Evolutionary conservation across 495 filamentous ascomycete species (phyloP).

Genomic region (Penicillium angulare): DNA sequence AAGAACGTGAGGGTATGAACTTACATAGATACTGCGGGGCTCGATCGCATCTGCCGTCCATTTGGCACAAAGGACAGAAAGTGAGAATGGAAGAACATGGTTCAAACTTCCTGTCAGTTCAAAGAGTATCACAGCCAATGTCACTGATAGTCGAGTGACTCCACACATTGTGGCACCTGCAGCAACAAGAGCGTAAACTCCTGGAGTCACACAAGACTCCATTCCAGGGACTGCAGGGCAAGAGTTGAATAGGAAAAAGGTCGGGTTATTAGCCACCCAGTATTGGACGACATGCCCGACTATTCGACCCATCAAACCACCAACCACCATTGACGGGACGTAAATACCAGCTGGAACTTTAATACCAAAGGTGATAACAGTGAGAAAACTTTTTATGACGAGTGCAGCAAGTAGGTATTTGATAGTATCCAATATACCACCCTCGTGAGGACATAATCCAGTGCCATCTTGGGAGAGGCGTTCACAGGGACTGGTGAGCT

Average conservation of each 20-base stretch:
- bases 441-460: slow-evolving; percentile 74
- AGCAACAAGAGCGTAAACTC: slow-evolving; percentile 92
- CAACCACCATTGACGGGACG: slow-evolving; percentile 97
- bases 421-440: slow-evolving; percentile 73
- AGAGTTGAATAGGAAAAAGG: slow-evolving; percentile 66
- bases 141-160: slow-evolving; percentile 90
- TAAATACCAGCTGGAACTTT: slow-evolving; percentile 97
- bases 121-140: slow-evolving; percentile 91
- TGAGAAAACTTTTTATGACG: slow-evolving; percentile 84
- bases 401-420: slow-evolving; percentile 72
- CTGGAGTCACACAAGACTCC: slow-evolving; percentile 87
- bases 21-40: slow-evolving; percentile 88
- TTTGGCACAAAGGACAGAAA: slow-evolving; percentile 89
- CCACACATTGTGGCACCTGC: slow-evolving; percentile 98
- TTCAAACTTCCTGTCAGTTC: slow-evolving; percentile 92
- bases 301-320: slow-evolving; percentile 85
- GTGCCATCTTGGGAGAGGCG: slow-evolving; percentile 54
- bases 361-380: slow-evolving; percentile 86
- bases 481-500: slow-evolving; percentile 85
- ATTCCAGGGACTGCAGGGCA: slow-evolving; percentile 69
- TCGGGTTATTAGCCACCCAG: slow-evolving; percentile 68
- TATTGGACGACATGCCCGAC: slow-evolving; percentile 88
- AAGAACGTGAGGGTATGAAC: slow-evolving; percentile 14
- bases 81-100: slow-evolving; percentile 91
- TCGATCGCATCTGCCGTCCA: slow-evolving; percentile 98